Percentiles rank a stretch among this genome's conserved stretches.
These are phyloP conservation scores for Tulasnella sp. DNA, from an alignment of 768 basidiomycete genomes.

Conservation along the genomic window DNA sequence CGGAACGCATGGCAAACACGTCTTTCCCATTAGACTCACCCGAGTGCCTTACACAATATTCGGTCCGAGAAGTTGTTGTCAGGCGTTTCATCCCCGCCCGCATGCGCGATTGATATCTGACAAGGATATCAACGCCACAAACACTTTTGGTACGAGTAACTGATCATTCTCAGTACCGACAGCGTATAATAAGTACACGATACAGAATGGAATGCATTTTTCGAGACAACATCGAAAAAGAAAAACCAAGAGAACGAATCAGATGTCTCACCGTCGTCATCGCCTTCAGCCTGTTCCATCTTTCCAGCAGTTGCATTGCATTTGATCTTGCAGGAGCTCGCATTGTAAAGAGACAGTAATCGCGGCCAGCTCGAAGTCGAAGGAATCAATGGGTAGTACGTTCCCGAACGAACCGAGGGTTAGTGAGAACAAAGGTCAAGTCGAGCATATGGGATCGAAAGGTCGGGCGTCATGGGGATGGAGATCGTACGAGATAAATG, in stretches of 20 bases:
- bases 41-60: constrained; percentile 61
- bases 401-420: constrained; percentile 1
- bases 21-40: constrained; percentile 45
- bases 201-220: not conserved
- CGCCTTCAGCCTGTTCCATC: too few species aligned
- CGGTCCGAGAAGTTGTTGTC: constrained; percentile 71
- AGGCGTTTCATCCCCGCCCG: constrained; percentile 82
- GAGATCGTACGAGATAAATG: too few species aligned
- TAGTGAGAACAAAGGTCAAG: too few species aligned
- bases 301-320: too few species aligned
- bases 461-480: too few species aligned
- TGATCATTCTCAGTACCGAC: not conserved
- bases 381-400: constrained; percentile 19
- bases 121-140: too few species aligned
- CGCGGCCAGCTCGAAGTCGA: not conserved
- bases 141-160: not conserved
- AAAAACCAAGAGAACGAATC: not conserved
- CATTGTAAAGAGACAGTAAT: not conserved
- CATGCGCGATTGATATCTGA: constrained; percentile 76
- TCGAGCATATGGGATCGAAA: too few species aligned
- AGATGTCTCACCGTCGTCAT: too few species aligned
- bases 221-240: not conserved
- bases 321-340: not conserved
- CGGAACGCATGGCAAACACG: constrained; percentile 37
- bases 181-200: not conserved